A percentile compares a stretch with the other conserved stretches of the same genome.
Conservation (phyloP, 1,284 basidiomycete genomes). For the Ceratobasidium sp. region DNA sequence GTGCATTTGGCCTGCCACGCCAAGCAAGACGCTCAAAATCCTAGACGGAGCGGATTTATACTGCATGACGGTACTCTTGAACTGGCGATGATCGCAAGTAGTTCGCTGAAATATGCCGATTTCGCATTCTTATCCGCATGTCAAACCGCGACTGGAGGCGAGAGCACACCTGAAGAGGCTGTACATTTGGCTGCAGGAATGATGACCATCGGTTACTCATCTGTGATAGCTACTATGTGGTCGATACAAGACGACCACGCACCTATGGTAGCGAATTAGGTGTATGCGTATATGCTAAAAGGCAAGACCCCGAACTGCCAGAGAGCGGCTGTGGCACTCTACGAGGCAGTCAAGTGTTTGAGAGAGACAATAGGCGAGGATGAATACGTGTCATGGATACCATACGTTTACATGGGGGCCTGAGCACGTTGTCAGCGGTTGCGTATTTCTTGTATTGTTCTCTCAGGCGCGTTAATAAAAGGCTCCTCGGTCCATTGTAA, state of each 20-base stretch:
- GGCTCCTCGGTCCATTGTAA: too few species aligned
- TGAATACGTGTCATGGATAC: neutral
- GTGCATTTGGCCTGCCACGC: conserved; percentile 28
- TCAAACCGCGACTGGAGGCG: conserved; percentile 23
- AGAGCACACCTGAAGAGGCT: neutral
- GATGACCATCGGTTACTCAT: neutral
- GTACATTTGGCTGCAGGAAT: neutral
- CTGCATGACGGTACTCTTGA: conserved; percentile 12
- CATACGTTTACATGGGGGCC: neutral
- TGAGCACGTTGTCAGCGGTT: too few species aligned
- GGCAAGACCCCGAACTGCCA: conserved; percentile 10
- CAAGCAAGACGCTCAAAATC: neutral
- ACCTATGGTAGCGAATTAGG: conserved; percentile 43
- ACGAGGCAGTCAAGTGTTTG: conserved; percentile 34
- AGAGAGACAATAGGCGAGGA: neutral
- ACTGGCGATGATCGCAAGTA: neutral
- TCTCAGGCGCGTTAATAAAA: too few species aligned
- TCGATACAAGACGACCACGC: conserved; percentile 47
- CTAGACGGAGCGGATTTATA: neutral
- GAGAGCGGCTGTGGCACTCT: conserved; percentile 43
- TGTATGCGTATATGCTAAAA: conserved; percentile 45
- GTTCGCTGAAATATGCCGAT: neutral
- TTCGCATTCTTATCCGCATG: conserved; percentile 38
- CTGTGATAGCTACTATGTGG: conserved; percentile 55
- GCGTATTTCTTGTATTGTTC: too few species aligned